phyloP scores from a whole-genome alignment of 345 rosid genomes.

The Geranium rotundifolium region DNA sequence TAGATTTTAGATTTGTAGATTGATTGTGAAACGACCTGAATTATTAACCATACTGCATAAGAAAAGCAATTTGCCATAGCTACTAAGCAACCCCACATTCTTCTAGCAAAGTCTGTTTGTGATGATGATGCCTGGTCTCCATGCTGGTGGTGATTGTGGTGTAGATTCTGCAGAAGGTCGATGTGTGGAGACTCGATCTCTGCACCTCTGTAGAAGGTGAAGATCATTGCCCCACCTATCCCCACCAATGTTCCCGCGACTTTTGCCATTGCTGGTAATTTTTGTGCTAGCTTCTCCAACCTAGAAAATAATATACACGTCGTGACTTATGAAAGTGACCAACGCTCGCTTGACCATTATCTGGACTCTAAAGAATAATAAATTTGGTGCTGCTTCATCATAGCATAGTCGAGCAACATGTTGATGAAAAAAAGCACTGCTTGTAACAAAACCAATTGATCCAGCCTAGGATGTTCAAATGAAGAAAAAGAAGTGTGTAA shows the following conservation, averaged over 20 bases:
- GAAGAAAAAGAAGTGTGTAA: not conserved
- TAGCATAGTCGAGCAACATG: too few species aligned
- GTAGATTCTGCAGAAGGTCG: slow-evolving; percentile 16
- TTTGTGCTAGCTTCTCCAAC: slow-evolving; percentile 32
- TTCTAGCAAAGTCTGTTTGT: not conserved
- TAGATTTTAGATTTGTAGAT: not conserved
- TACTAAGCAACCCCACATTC: slow-evolving; percentile 18
- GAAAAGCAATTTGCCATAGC: slow-evolving; percentile 20
- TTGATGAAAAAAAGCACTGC: too few species aligned
- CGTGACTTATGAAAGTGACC: too few species aligned
- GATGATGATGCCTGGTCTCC: not conserved
- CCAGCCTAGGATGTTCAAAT: too few species aligned
- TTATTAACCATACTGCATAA: slow-evolving; percentile 27
- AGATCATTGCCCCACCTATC: slow-evolving; percentile 42
- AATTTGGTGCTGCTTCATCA: too few species aligned
- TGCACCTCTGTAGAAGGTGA: slow-evolving; percentile 45
- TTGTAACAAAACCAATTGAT: too few species aligned
- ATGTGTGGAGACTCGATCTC: slow-evolving; percentile 24
- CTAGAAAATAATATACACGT: not conserved
- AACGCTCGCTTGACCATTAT: too few species aligned
- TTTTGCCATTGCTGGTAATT: slow-evolving; percentile 33
- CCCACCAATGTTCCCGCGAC: slow-evolving; percentile 42
- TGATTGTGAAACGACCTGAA: slow-evolving; percentile 22
- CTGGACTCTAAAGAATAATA: too few species aligned
- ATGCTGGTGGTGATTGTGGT: slow-evolving; percentile 6